A percentile compares a stretch with the other conserved stretches of the same genome.
Evolutionary conservation across 23 red algal species (phyloP).

Genomic region (Porphyridium purpureum): DNA sequence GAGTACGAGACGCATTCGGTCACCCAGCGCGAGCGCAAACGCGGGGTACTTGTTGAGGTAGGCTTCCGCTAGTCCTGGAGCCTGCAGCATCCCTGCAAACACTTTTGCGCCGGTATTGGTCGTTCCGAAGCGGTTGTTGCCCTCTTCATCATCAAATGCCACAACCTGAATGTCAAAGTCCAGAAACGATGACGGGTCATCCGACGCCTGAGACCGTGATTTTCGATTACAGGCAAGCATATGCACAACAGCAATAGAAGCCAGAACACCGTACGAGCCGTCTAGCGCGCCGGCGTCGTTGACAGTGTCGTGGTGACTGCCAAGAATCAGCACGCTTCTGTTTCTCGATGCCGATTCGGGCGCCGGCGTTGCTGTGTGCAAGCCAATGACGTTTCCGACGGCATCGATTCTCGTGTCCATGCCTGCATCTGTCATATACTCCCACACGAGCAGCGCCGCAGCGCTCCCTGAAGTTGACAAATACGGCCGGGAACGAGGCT

Average conservation of each 20-base stretch:
- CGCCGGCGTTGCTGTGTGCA: neutral
- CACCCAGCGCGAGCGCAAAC: no score
- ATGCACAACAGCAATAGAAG: constrained; percentile 38
- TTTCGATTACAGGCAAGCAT: constrained; percentile 4
- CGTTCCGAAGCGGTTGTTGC: constrained; percentile 42
- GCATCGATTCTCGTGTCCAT: neutral
- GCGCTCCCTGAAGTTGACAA: neutral
- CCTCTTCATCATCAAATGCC: constrained; percentile 84
- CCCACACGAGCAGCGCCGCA: neutral
- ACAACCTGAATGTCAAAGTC: constrained; percentile 41
- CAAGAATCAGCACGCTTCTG: constrained; percentile 18
- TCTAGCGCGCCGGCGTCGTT: constrained; percentile 26
- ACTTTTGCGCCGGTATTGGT: constrained; percentile 36
- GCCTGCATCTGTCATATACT: neutral
- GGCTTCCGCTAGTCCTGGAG: no score
- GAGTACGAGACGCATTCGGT: no score
- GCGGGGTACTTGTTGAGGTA: no score
- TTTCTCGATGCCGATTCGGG: no score
- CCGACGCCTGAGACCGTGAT: neutral
- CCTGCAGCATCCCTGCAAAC: constrained; percentile 22
- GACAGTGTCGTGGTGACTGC: constrained; percentile 63
- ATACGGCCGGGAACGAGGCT: neutral
- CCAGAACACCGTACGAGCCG: constrained; percentile 48
- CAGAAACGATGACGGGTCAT: neutral
- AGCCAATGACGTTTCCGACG: neutral